phyloP scores from a whole-genome alignment of 1,284 basidiomycete genomes.

The Malassezia sympodialis region DNA sequence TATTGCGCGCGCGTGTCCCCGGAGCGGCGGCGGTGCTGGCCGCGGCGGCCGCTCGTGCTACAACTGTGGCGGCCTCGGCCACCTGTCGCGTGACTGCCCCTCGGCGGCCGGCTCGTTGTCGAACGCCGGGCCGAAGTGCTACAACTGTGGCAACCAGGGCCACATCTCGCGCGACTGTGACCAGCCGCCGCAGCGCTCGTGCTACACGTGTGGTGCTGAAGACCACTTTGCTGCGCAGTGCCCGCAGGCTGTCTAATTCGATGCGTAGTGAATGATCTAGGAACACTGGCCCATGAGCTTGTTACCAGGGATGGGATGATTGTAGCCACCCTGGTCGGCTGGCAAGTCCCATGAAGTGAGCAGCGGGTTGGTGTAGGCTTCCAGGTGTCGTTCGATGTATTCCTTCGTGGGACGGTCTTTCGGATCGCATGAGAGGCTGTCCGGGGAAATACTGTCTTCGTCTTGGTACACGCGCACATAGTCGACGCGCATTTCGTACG shows the following conservation, averaged over 20 bases:
- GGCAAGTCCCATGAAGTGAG: conserved; percentile 35
- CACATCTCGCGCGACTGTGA: conserved; percentile 41
- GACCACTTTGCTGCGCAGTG: conserved; percentile 17
- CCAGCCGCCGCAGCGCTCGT: conserved; percentile 37
- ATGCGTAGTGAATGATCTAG: conserved; percentile 11
- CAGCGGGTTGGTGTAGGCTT: conserved; percentile 40
- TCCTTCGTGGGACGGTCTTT: conserved; percentile 35
- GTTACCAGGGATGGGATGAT: conserved; percentile 24
- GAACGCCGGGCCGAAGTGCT: conserved; percentile 29
- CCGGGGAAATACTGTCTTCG: conserved; percentile 23
- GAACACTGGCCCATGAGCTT: conserved; percentile 24
- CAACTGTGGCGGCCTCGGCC: conserved; percentile 43
- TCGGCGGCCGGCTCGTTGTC: conserved; percentile 25
- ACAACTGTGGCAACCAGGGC: conserved; percentile 42
- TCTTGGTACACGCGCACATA: conserved; percentile 37
- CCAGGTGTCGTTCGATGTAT: conserved; percentile 40
- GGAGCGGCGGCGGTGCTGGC: conserved; percentile 19
- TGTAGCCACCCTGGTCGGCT: conserved; percentile 25
- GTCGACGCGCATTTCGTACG: conserved; percentile 25
- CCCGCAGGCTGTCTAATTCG: conserved; percentile 9
- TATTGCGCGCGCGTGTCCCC: conserved; percentile 41
- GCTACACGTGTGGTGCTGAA: conserved; percentile 26
- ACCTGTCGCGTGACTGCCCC: conserved; percentile 42
- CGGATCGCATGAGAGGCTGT: conserved; percentile 49
- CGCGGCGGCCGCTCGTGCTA: conserved; percentile 34